Conservation (phyloP, 2,329 filamentous ascomycete species). For the Ceratocystis colombiana region DNA sequence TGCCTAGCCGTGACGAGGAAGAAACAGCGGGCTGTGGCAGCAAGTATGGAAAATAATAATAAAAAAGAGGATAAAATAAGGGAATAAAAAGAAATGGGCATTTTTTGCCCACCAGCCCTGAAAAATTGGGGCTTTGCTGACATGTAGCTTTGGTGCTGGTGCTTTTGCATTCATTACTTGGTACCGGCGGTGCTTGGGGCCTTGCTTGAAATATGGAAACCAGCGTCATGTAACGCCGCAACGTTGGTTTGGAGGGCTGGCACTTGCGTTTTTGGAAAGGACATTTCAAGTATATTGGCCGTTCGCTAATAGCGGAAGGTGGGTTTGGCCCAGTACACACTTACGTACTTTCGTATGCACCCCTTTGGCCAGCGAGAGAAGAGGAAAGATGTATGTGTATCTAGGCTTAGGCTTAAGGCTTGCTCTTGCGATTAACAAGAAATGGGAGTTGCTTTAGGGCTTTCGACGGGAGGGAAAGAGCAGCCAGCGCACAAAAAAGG, state of each 20-base stretch:
- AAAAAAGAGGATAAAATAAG: neutral
- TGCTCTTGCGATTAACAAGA: neutral
- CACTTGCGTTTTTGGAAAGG: neutral
- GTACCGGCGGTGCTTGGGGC: neutral
- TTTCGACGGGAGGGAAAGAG: neutral
- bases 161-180: neutral
- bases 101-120: neutral
- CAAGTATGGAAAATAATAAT: neutral
- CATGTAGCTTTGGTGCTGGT: neutral
- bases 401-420: neutral
- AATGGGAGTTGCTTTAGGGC: neutral
- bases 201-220: constrained; percentile 6
- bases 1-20: neutral
- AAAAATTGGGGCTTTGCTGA: neutral
- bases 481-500: neutral
- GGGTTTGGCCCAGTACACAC: neutral
- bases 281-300: neutral
- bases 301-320: neutral
- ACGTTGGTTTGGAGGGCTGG: neutral
- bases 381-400: neutral
- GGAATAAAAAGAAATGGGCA: neutral
- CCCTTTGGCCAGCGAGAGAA: neutral
- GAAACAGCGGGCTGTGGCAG: neutral
- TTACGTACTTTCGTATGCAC: neutral
- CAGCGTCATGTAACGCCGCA: constrained; percentile 1